Evolutionary conservation across 2,329 filamentous ascomycete genomes (phyloP).

Genomic region (Pyrenophora seminiperda): DNA sequence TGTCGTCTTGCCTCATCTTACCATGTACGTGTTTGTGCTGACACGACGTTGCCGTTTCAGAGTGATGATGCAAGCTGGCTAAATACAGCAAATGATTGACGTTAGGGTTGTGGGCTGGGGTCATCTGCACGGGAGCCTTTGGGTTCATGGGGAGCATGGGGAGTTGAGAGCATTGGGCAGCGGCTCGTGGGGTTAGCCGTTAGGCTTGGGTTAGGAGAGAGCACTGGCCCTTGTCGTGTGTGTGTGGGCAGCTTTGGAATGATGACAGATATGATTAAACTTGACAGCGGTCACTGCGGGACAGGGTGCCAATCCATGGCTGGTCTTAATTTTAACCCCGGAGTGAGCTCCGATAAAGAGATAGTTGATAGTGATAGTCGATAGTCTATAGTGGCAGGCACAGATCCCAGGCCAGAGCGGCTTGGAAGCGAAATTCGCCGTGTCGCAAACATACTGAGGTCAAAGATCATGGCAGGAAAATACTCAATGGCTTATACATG

Average conservation of each 20-base stretch:
- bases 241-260: neutral
- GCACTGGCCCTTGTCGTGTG: neutral
- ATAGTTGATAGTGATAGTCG: neutral
- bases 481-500: neutral
- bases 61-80: too few species aligned
- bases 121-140: too few species aligned
- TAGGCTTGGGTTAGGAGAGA: neutral
- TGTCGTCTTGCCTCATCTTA: too few species aligned
- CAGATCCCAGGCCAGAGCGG: too few species aligned
- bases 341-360: neutral
- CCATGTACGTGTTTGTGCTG: too few species aligned
- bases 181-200: constrained; percentile 1
- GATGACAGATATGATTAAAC: neutral
- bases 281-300: constrained; percentile 1
- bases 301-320: neutral
- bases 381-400: neutral
- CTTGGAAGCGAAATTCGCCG: constrained; percentile 5
- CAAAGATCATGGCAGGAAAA: neutral
- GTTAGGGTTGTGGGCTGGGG: neutral
- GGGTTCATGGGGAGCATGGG: too few species aligned
- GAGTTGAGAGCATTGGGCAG: constrained; percentile 1
- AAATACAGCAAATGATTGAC: too few species aligned
- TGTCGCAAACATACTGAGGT: neutral
- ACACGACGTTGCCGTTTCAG: too few species aligned
- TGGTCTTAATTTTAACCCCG: constrained; percentile 1